Evolutionary conservation across 441 rosid species (phyloP).

Genomic region (Brassica balearica): DNA sequence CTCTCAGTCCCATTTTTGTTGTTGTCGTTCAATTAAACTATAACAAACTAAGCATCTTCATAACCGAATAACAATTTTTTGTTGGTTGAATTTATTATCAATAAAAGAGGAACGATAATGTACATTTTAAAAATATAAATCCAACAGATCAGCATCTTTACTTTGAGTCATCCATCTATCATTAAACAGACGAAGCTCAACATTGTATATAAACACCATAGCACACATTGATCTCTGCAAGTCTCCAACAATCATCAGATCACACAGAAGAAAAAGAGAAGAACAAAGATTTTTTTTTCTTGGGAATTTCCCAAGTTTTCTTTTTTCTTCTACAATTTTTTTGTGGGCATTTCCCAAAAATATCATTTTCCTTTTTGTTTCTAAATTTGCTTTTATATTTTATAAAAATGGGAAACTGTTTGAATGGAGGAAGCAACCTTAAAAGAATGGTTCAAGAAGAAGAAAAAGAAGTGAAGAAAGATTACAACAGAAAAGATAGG

Average conservation of each 20-base stretch:
- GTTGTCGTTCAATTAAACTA: not conserved
- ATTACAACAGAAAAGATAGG: constrained; percentile 44
- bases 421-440: constrained; percentile 40
- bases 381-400: not conserved
- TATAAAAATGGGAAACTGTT: constrained; percentile 45
- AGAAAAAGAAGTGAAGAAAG: constrained; percentile 31
- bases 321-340: constrained; percentile 34
- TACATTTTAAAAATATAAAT: not conserved
- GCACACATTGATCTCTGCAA: constrained; percentile 37
- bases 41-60: constrained; percentile 7
- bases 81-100: constrained; percentile 31
- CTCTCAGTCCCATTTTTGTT: not conserved
- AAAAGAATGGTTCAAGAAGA: constrained; percentile 33
- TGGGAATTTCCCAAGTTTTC: constrained; percentile 46
- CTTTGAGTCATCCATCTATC: constrained; percentile 33
- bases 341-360: constrained; percentile 30
- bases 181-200: constrained; percentile 11
- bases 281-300: constrained; percentile 41
- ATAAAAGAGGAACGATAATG: constrained; percentile 17
- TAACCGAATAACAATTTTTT: constrained; percentile 30
- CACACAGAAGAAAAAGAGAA: constrained; percentile 28
- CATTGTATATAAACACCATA: constrained; percentile 31
- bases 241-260: constrained; percentile 26
- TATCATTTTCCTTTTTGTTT: constrained; percentile 7
- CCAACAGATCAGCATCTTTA: constrained; percentile 44